These are phyloP conservation scores for Chaetomium globosum DNA, from an alignment of 2,329 filamentous ascomycete genomes.

Conservation along the genomic window DNA sequence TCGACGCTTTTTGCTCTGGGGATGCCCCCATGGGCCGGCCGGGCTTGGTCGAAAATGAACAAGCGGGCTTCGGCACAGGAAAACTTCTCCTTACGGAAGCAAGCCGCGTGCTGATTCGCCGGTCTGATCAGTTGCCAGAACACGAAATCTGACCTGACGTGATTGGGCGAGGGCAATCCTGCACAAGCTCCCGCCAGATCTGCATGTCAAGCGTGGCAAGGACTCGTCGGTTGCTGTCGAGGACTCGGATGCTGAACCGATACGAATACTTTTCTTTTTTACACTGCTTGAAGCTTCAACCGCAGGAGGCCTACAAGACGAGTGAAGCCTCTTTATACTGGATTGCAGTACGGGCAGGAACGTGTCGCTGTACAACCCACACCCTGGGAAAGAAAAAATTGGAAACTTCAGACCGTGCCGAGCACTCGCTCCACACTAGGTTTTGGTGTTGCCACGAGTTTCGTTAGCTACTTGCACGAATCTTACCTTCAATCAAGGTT, in stretches of 20 bases:
- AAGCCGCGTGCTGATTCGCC: constrained; percentile 34
- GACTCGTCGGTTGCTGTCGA: background rate
- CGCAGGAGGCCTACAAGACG: background rate
- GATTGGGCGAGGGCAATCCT: constrained; percentile 15
- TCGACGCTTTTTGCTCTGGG: background rate
- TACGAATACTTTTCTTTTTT: background rate
- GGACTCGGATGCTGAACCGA: background rate
- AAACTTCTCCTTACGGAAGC: constrained; percentile 40
- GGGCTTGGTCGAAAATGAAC: constrained; percentile 22
- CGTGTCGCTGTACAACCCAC: background rate
- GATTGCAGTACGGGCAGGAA: background rate
- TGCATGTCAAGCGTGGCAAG: background rate
- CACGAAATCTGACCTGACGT: constrained; percentile 2
- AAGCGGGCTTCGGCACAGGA: constrained; percentile 28
- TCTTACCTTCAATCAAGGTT: no score
- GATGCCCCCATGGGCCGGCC: background rate
- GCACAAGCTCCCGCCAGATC: background rate
- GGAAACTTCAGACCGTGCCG: background rate
- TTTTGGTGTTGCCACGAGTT: no score
- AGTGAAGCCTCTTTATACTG: background rate
- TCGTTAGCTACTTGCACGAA: no score
- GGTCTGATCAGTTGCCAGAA: constrained; percentile 5
- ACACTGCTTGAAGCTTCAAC: background rate
- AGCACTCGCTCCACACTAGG: background rate
- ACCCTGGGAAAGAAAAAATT: background rate